A percentile compares a stretch with the other conserved stretches of the same genome.
Conservation (phyloP, 1,284 basidiomycete genomes). For the Phenoliferia sp. region DNA sequence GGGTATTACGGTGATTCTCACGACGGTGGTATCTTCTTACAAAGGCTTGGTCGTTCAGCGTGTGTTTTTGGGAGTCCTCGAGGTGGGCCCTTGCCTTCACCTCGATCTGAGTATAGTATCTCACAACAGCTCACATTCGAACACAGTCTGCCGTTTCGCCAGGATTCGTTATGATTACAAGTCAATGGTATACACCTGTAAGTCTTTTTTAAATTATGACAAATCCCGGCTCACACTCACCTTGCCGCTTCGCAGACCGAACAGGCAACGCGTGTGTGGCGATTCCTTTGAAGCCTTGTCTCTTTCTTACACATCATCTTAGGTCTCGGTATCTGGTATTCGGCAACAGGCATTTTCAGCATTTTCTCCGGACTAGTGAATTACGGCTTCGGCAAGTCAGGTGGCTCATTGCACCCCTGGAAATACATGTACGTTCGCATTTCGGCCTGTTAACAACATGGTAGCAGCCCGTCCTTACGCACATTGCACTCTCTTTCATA, state of each 20-base stretch:
- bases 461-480: too few relatives aligned
- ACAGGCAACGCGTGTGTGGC: conserved; percentile 46
- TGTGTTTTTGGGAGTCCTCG: conserved; percentile 47
- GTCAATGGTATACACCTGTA: conserved; percentile 48
- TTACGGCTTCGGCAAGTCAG: conserved; percentile 46
- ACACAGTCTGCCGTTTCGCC: conserved; percentile 46
- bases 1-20: conserved; percentile 49
- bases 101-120: fast-evolving
- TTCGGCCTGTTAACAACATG: too few relatives aligned
- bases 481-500: too few relatives aligned
- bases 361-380: conserved; percentile 49
- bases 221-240: neutral
- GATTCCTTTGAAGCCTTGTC: neutral
- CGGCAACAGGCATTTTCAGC: conserved; percentile 47
- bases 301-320: neutral
- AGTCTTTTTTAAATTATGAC: neutral
- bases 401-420: conserved; percentile 45
- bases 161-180: conserved; percentile 50
- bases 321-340: conserved; percentile 47
- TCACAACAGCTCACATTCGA: neutral
- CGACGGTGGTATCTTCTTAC: conserved; percentile 45
- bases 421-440: conserved; percentile 45
- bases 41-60: conserved; percentile 49
- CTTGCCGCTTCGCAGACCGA: conserved; percentile 4
- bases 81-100: conserved; percentile 18